These are phyloP conservation scores for Clonostachys sp. DNA, from an alignment of 2,329 filamentous ascomycete species.

Conservation along the genomic window DNA sequence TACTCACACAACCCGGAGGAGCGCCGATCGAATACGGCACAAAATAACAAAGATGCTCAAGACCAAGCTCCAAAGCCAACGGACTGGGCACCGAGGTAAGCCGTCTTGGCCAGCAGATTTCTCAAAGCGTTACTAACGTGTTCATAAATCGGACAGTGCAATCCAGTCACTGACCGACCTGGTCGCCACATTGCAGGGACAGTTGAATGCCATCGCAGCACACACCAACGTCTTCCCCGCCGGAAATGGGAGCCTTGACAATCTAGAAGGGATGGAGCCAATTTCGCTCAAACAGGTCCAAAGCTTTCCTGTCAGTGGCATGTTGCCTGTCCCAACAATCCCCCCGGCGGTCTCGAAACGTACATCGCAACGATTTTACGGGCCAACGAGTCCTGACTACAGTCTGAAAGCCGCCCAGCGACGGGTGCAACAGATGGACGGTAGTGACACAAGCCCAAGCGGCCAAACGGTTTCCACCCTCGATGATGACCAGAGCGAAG, in stretches of 20 bases:
- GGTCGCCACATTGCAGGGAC: slow-evolving; percentile 2
- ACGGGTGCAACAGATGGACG: slow-evolving; percentile 5
- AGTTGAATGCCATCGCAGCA: slow-evolving; percentile 3
- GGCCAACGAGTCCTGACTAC: slow-evolving; percentile 17
- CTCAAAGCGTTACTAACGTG: background rate
- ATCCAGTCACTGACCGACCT: slow-evolving; percentile 2
- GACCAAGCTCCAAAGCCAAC: no score
- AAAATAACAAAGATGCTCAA: no score
- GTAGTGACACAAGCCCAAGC: background rate
- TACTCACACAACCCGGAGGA: slow-evolving; percentile 3
- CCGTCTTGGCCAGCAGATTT: no score
- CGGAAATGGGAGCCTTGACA: background rate
- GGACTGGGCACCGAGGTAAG: no score
- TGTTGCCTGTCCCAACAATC: no score
- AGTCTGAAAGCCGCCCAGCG: slow-evolving; percentile 14
- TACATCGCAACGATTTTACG: slow-evolving; percentile 5
- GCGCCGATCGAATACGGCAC: background rate
- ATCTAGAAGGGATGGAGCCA: background rate
- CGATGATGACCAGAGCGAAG: background rate
- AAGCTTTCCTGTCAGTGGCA: no score
- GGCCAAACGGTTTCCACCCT: background rate
- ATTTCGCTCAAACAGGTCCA: no score
- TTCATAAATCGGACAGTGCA: slow-evolving; percentile 1
- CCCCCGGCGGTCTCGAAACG: background rate
- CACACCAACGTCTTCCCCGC: background rate